Evolutionary conservation across 108 stramenopile genomes (phyloP).

Genomic region (Cylindrotheca closterium): DNA sequence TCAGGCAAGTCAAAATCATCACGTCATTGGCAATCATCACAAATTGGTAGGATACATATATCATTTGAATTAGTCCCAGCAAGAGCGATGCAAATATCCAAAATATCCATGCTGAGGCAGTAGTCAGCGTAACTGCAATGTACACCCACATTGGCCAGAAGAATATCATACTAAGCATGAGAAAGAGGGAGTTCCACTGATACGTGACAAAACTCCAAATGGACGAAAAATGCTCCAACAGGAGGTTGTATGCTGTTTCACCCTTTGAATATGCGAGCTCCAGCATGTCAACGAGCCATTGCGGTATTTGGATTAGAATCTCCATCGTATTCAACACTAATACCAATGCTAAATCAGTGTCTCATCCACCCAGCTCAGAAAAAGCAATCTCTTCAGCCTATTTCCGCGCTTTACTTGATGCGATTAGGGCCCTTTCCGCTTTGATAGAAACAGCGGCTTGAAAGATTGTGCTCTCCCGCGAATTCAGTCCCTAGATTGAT

Average conservation of each 20-base stretch:
- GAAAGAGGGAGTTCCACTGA: conserved; percentile 24
- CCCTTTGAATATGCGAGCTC: conserved; percentile 3
- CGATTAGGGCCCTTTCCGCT: no score
- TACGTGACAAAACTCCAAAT: conserved; percentile 17
- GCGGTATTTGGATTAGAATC: conserved; percentile 30
- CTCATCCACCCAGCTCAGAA: no score
- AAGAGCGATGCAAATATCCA: conserved; percentile 72
- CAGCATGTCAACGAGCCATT: conserved; percentile 22
- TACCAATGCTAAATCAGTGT: no score
- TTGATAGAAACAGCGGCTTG: no score
- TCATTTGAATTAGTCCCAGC: conserved; percentile 65
- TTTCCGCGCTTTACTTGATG: no score
- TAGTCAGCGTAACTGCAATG: conserved; percentile 54
- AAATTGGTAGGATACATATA: conserved; percentile 82
- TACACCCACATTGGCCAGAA: conserved; percentile 81
- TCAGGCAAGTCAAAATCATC: conserved; percentile 50
- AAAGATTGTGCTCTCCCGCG: no score
- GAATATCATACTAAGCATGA: conserved; percentile 43
- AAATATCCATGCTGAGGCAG: conserved; percentile 81
- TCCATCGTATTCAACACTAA: no score
- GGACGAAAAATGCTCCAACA: conserved; percentile 1
- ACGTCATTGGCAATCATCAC: conserved; percentile 77
- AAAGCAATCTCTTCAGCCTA: no score
- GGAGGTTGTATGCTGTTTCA: background rate
- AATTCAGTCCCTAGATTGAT: no score